Percentiles rank a stretch among this genome's conserved stretches.
phyloP scores from a whole-genome alignment of 1,284 basidiomycete species.

The Cystodermella granulosa region DNA sequence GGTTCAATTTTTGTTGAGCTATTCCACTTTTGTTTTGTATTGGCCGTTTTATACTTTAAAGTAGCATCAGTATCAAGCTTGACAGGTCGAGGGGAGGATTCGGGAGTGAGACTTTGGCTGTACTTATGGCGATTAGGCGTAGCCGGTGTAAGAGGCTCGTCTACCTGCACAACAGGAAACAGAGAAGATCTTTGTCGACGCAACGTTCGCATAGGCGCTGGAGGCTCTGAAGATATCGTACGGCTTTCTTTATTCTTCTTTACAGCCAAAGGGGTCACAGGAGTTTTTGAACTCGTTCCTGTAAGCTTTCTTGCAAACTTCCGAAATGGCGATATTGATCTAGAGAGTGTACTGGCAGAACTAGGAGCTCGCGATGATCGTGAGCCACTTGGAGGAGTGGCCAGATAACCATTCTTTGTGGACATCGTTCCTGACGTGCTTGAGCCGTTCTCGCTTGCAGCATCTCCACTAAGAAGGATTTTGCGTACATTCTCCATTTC shows the following conservation, averaged over 20 bases:
- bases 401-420: constrained; percentile 55
- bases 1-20: constrained; percentile 65
- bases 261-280: constrained; percentile 49
- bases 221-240: constrained; percentile 53
- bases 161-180: constrained; percentile 46
- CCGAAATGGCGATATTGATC: constrained; percentile 71
- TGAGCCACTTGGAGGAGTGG: constrained; percentile 55
- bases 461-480: constrained; percentile 52
- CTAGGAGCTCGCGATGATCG: constrained; percentile 44
- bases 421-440: constrained; percentile 52
- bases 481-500: constrained; percentile 74
- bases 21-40: constrained; percentile 62
- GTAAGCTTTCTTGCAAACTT: constrained; percentile 68
- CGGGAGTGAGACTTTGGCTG: constrained; percentile 64
- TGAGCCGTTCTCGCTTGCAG: constrained; percentile 64
- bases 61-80: constrained; percentile 40
- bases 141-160: constrained; percentile 42
- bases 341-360: constrained; percentile 53
- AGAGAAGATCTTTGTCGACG: constrained; percentile 59
- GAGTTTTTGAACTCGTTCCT: constrained; percentile 37
- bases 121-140: constrained; percentile 66
- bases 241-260: constrained; percentile 43
- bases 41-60: constrained; percentile 38
- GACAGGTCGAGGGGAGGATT: constrained; percentile 49
- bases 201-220: constrained; percentile 34